Base-by-base conservation (phyloP, 345 rosid species). In the Kernera saxatilis region DNA sequence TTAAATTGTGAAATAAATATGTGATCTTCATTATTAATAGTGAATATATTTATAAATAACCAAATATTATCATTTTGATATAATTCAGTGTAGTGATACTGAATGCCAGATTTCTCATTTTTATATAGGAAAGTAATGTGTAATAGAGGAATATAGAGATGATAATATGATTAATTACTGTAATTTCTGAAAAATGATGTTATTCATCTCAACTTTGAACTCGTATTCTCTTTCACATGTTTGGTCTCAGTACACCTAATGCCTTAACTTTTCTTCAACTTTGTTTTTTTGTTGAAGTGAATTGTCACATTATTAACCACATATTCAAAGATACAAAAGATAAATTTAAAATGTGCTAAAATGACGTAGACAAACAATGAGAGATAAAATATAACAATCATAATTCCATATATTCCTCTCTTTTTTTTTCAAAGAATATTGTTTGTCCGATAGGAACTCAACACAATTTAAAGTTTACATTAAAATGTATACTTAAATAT, bases 371-470 rank as follows among this genome's bases (percentile, higher is more conserved):
- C 45, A 56, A 52, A 36, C 18, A 45, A 33, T 37, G 67, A 45
- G 39, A 25, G 64, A 56, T 36, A 58, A 50, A 49, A 37, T 55
- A 30, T 64, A 58, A 37, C 29, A 56, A 48, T 58, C 61, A 59
- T 48, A 57, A 65, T 48, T 65, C 45, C 23, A 73, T 22, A 21
- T 57, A 74, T 74, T 58, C 61, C 33, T 74, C 60, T 48, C 39
- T 49, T 48, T 48, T 46, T 14, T 32, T n/a, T 3, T 2, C 29
- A 29, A 74, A 66, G 55, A 74, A 67, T 74, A 67, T 30, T 26
- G 53, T 72, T 64, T 73, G 65, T 73, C 71, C 65, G 65, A 64
- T 73, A 73, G 72, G 67, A 66, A 57, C 46, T 66, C 60, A 57
- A 57, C 72, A 57, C 67, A 60, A 40, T 37, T 56, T 14, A 56